Base-by-base conservation (phyloP, 1,284 basidiomycete species). In the Apiotrichum brassicae region DNA sequence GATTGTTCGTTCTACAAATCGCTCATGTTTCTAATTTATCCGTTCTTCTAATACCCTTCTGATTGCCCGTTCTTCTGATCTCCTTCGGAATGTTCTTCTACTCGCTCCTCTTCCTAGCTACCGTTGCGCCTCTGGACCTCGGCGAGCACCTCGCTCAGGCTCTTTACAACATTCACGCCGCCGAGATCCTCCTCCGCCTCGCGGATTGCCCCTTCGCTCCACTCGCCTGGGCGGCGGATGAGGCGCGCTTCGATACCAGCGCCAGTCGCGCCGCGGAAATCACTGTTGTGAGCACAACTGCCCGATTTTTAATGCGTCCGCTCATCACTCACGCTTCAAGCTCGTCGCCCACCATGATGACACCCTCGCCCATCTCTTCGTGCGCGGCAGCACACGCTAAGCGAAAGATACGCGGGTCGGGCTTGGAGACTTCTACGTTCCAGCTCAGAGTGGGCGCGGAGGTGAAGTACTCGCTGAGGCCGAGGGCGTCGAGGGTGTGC, bases 331-430 rank as follows among this genome's bases (percentile, higher is more conserved):
- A 73, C 71, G 72, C 72, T 34, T 66, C 60, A 11, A 73, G 59
- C 57, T 75, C 73, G 48, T 75, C 73, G 0, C 73, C 73, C 9
- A 75, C 58, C 68, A 73, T 70, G 22, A 75, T 48, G 3, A 71
- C 65, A 8, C 70, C 71, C 25, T 63, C 51, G 1, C 63, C 64
- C 2, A 39, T 26, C 6, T 40, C 33, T 47, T 63, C 65, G 0
- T 39, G 57, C 25, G 61, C 64, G 1, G 40, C 20, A 12, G 50
- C 30, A 44, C 66, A 67, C 3, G 73, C 72, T 1, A 48, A 49
- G 14, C 62, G 44, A 53, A 61, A 75, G 19, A 74, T 73, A 32
- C 43, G 34, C 1, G 38, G 8, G 22, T 63, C 58, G 5, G 73
- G 73, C 49, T 75, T 75, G 30, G 64, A 55, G 11, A 47, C 53